A percentile compares a stretch with the other conserved stretches of the same genome.
These are phyloP conservation scores for Colletotrichum sp. DNA, from an alignment of 2,329 filamentous ascomycete genomes.

Conservation along the genomic window DNA sequence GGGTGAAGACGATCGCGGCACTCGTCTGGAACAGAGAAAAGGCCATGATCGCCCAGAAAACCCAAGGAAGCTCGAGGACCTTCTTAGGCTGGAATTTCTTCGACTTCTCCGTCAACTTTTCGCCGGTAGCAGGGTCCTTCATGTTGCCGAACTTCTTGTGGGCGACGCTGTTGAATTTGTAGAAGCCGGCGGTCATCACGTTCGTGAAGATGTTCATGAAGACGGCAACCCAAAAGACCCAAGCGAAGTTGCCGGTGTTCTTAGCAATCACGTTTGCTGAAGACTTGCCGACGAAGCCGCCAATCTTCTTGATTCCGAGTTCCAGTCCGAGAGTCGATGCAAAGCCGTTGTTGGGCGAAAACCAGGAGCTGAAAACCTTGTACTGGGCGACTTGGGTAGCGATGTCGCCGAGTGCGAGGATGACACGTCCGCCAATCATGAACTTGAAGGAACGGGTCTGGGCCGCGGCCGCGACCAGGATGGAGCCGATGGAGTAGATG, in stretches of 20 bases:
- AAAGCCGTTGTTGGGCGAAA: conserved; percentile 65
- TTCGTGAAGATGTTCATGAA: conserved; percentile 71
- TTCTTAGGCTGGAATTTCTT: conserved; percentile 61
- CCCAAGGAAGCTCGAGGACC: conserved; percentile 63
- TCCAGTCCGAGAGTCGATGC: conserved; percentile 67
- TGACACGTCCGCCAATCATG: conserved; percentile 62
- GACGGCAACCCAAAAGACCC: conserved; percentile 66
- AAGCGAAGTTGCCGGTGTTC: conserved; percentile 63
- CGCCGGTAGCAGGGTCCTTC: conserved; percentile 61
- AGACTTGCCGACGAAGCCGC: conserved; percentile 64
- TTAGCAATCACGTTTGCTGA: conserved; percentile 64
- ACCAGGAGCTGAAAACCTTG: conserved; percentile 70
- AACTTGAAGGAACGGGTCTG: conserved; percentile 61
- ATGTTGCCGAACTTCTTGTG: conserved; percentile 51
- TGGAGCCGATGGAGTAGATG: conserved; percentile 62
- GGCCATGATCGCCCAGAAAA: conserved; percentile 59
- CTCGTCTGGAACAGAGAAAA: conserved; percentile 66
- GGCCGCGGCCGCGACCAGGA: conserved; percentile 63
- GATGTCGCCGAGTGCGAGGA: conserved; percentile 65
- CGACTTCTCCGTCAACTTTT: conserved; percentile 64
- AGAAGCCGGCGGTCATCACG: conserved; percentile 56
- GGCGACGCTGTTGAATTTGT: conserved; percentile 58
- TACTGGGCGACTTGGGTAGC: conserved; percentile 70
- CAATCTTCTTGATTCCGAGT: conserved; percentile 65
- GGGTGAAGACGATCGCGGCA: conserved; percentile 56